Percentiles rank a stretch among this genome's conserved stretches.
Conservation (phyloP, 257 asterid species). For the Coffea eugenioides region DNA sequence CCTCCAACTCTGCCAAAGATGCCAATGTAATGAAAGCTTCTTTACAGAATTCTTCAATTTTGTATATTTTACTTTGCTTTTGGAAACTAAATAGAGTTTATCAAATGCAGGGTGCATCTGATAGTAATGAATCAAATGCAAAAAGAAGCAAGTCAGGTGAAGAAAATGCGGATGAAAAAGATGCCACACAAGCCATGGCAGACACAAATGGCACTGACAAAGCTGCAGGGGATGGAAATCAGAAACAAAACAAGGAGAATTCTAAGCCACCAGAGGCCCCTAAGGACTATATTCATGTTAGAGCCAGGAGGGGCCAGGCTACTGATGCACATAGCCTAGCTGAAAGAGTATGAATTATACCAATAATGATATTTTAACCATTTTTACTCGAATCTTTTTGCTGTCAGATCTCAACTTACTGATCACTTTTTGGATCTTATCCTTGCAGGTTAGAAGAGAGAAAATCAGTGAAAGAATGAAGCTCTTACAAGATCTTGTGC, state of each 20-base stretch:
- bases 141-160: constrained; percentile 57
- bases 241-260: constrained; percentile 30
- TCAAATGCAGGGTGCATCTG: constrained; percentile 49
- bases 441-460: constrained; percentile 75
- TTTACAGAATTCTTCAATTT: background rate
- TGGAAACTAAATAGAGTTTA: background rate
- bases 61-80: background rate
- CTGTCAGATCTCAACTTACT: constrained; percentile 2
- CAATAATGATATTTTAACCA: background rate
- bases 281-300: constrained; percentile 87
- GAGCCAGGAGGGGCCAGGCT: constrained; percentile 96
- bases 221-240: constrained; percentile 19
- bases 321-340: constrained; percentile 97
- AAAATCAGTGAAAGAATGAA: constrained; percentile 94
- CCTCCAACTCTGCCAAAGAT: constrained; percentile 31
- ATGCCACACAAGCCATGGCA: constrained; percentile 22
- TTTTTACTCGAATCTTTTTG: background rate
- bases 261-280: constrained; percentile 53
- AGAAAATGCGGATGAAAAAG: constrained; percentile 31
- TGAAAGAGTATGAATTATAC: constrained; percentile 58
- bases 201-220: constrained; percentile 23
- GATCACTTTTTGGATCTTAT: background rate
- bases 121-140: constrained; percentile 47
- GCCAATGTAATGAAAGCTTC: constrained; percentile 39
- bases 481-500: constrained; percentile 84